Percentiles rank a stretch among this genome's conserved stretches.
These are phyloP conservation scores for Pestalotiopsis sp. DNA, from an alignment of 2,329 filamentous ascomycete species.

Conservation along the genomic window DNA sequence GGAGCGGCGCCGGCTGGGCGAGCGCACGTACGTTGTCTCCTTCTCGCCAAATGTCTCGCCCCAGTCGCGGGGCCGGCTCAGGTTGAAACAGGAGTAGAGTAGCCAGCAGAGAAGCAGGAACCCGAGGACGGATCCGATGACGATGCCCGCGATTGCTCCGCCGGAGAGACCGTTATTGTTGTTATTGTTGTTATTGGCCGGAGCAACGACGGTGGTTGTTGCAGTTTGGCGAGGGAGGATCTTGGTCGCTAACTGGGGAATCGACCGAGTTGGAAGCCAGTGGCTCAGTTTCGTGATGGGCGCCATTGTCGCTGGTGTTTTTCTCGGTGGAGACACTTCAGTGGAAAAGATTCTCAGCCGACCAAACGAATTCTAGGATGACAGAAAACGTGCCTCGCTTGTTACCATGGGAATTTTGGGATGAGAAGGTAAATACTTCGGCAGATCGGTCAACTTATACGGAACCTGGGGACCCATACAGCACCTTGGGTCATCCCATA, in stretches of 20 bases:
- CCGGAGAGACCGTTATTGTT: constrained; percentile 38
- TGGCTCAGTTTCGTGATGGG: not conserved
- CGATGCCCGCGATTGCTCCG: constrained; percentile 54
- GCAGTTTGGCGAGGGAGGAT: constrained; percentile 24
- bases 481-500: not conserved
- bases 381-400: too few relatives aligned
- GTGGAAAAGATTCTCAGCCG: too few relatives aligned
- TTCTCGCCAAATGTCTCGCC: constrained; percentile 27
- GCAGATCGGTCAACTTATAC: not conserved
- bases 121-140: constrained; percentile 50
- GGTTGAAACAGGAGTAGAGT: constrained; percentile 45
- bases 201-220: constrained; percentile 28
- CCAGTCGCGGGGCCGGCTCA: constrained; percentile 32
- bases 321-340: too few relatives aligned
- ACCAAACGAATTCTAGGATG: too few relatives aligned
- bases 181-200: constrained; percentile 19
- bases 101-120: constrained; percentile 50
- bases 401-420: too few relatives aligned
- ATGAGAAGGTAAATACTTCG: too few relatives aligned
- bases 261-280: not conserved
- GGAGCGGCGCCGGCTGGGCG: not conserved
- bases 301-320: not conserved
- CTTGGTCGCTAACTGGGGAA: not conserved
- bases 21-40: constrained; percentile 15
- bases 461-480: not conserved